A percentile compares a stretch with the other conserved stretches of the same genome.
These are phyloP conservation scores for Fusarium torreyae DNA, from an alignment of 2,329 filamentous ascomycete genomes.

Conservation along the genomic window DNA sequence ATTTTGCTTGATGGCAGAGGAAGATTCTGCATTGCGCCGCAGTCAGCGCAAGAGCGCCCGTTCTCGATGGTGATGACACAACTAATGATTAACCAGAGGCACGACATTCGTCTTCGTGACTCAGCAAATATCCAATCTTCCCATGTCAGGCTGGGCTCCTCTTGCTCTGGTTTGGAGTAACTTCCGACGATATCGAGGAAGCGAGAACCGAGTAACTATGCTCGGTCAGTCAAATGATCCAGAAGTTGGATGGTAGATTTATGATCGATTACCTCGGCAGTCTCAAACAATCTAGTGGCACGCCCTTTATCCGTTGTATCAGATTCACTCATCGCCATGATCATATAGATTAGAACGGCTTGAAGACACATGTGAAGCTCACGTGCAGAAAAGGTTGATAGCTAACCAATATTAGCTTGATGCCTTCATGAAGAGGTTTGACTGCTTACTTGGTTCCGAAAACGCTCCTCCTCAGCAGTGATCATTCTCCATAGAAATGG, in stretches of 20 bases:
- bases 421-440: fast-evolving
- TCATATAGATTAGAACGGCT: constrained; percentile 49
- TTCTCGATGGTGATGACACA: constrained; percentile 42
- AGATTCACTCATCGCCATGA: constrained; percentile 49
- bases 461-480: constrained; percentile 40
- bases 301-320: constrained; percentile 22
- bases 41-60: constrained; percentile 9
- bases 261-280: constrained; percentile 30
- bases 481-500: constrained; percentile 51
- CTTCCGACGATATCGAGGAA: constrained; percentile 18
- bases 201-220: constrained; percentile 27
- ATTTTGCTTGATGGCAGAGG: constrained; percentile 40
- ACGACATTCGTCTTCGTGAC: constrained; percentile 48
- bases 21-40: constrained; percentile 17
- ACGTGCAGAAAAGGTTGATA: background rate
- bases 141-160: constrained; percentile 44
- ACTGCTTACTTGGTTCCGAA: constrained; percentile 38
- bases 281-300: constrained; percentile 29
- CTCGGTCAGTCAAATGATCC: background rate
- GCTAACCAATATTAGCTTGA: constrained; percentile 7
- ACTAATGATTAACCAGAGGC: constrained; percentile 48
- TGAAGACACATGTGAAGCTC: constrained; percentile 47
- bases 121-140: constrained; percentile 53
- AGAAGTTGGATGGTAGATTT: background rate
- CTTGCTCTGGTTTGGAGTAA: constrained; percentile 35